A percentile compares a stretch with the other conserved stretches of the same genome.
These are phyloP conservation scores for Nelumbo lutea DNA, from an alignment of 164 flowering plant species.

Conservation along the genomic window DNA sequence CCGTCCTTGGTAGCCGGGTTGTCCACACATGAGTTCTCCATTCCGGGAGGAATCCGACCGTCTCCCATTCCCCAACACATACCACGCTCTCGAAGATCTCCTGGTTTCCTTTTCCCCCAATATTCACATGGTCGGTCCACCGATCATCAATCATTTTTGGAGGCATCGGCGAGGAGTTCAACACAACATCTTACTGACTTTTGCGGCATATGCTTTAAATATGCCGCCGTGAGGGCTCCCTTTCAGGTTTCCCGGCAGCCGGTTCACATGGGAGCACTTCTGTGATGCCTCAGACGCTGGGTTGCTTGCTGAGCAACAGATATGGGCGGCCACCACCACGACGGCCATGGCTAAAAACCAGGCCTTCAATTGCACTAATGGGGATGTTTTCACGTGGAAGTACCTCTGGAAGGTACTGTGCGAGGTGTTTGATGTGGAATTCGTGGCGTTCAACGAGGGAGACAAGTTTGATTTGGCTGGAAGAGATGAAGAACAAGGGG, in stretches of 20 bases:
- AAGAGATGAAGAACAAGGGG: conserved; percentile 13
- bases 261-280: conserved; percentile 34
- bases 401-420: conserved; percentile 10
- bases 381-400: conserved; percentile 35
- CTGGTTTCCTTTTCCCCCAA: conserved; percentile 13
- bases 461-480: conserved; percentile 6
- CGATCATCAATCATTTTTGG: conserved; percentile 30
- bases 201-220: conserved; percentile 19
- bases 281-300: conserved; percentile 23
- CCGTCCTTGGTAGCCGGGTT: neutral
- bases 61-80: conserved; percentile 28
- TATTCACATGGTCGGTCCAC: conserved; percentile 30
- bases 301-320: conserved; percentile 27
- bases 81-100: conserved; percentile 30
- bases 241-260: conserved; percentile 26
- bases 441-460: neutral
- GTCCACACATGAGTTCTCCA: conserved; percentile 19
- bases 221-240: conserved; percentile 19
- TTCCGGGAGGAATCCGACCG: conserved; percentile 20
- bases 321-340: conserved; percentile 26
- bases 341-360: conserved; percentile 31
- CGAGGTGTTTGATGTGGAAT: conserved; percentile 10
- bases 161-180: conserved; percentile 24
- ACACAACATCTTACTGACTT: conserved; percentile 15
- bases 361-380: conserved; percentile 31